Evolutionary conservation across 371 early-diverging fungal genomes (phyloP).

Genomic region (Vittaforma corneae): DNA sequence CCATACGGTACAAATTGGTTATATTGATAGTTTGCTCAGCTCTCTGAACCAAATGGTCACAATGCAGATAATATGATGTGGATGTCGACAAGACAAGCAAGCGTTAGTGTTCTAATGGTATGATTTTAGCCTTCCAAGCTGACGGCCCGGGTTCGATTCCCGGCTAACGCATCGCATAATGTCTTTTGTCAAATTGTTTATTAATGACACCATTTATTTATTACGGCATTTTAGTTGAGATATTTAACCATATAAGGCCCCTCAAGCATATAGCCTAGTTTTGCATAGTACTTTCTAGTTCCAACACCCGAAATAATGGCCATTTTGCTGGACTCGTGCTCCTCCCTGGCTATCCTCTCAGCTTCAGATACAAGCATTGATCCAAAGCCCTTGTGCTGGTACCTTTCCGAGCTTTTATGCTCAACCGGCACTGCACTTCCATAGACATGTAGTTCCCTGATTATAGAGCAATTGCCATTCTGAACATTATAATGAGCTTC

Average conservation of each 20-base stretch:
- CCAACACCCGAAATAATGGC: constrained; percentile 95
- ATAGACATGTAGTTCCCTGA: constrained; percentile 96
- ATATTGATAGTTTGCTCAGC: too few species aligned
- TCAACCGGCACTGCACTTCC: constrained; percentile 91
- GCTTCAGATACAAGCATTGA: constrained; percentile 96
- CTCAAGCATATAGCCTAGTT: constrained; percentile 89
- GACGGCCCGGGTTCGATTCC: constrained; percentile 48
- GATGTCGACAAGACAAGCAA: too few species aligned
- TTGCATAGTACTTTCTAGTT: constrained; percentile 91
- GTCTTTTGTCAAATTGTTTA: too few species aligned
- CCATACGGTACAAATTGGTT: too few species aligned
- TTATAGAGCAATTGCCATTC: constrained; percentile 64
- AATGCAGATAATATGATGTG: too few species aligned
- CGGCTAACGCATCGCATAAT: constrained; percentile 41
- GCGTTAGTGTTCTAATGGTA: constrained; percentile 44
- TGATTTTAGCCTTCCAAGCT: constrained; percentile 46
- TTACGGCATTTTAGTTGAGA: too few species aligned
- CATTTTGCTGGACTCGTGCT: constrained; percentile 85
- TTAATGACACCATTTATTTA: too few species aligned
- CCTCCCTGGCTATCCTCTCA: constrained; percentile 90
- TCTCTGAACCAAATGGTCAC: too few species aligned
- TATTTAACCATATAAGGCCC: constrained; percentile 62
- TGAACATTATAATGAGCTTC: constrained; percentile 8
- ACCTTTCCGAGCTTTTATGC: constrained; percentile 81
- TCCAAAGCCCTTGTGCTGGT: constrained; percentile 99